phyloP scores from a whole-genome alignment of 2,329 filamentous ascomycete genomes.

The Nannizziopsis barbatae region DNA sequence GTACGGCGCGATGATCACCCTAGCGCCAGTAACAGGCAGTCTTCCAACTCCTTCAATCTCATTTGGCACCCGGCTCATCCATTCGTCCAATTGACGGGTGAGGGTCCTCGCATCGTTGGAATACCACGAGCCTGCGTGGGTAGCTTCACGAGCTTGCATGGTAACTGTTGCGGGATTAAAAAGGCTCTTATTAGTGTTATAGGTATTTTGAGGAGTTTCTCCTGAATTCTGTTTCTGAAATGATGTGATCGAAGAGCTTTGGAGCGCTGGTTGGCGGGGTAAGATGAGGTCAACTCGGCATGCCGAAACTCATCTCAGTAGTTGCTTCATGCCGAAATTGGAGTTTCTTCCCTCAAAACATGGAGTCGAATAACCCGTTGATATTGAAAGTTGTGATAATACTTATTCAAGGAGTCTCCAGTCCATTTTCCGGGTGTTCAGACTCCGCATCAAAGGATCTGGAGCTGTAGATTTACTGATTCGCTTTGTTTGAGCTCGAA shows the following conservation, averaged over 20 bases:
- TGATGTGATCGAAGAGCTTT: too few species aligned
- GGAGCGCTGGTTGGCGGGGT: not conserved
- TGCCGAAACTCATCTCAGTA: slow-evolving; percentile 5
- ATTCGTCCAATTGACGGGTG: slow-evolving; percentile 58
- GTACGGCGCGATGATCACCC: slow-evolving; percentile 88
- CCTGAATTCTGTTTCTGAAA: too few species aligned
- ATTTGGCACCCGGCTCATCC: slow-evolving; percentile 59
- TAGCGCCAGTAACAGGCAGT: slow-evolving; percentile 61
- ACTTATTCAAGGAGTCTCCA: too few species aligned
- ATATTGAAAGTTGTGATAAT: too few species aligned
- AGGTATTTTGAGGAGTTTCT: too few species aligned
- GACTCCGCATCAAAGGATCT: too few species aligned
- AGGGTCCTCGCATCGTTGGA: slow-evolving; percentile 50
- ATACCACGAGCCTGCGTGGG: slow-evolving; percentile 87
- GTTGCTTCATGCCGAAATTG: slow-evolving; percentile 4
- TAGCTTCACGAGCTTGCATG: slow-evolving; percentile 45
- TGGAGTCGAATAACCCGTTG: too few species aligned
- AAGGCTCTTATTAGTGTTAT: not conserved
- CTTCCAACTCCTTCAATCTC: slow-evolving; percentile 51
- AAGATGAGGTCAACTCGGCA: not conserved
- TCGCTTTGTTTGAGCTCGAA: too few species aligned
- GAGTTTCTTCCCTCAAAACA: too few species aligned
- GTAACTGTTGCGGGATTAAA: not conserved
- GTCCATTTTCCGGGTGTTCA: too few species aligned
- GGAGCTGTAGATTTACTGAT: too few species aligned